Conservation (phyloP, 1,139 yeast genomes). For the Debaryomyces udenii region DNA sequence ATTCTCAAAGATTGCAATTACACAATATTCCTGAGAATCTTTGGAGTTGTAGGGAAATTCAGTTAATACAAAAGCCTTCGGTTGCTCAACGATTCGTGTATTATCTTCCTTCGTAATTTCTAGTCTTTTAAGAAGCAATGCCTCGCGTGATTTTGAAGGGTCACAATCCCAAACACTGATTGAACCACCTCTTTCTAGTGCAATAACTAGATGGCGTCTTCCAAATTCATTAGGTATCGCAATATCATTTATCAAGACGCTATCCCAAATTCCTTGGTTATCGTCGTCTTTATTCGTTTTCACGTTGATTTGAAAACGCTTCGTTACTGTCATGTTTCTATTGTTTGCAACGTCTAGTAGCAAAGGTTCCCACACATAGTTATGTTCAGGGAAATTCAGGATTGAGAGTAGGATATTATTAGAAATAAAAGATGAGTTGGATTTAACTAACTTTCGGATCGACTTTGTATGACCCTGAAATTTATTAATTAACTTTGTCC, state of each 20-base stretch:
- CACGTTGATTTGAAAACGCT: conserved; percentile 37
- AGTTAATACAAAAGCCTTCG: conserved; percentile 32
- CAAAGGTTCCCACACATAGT: conserved; percentile 66
- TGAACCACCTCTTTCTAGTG: conserved; percentile 57
- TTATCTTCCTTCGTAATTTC: conserved; percentile 16
- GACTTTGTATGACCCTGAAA: conserved; percentile 88
- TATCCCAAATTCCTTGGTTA: conserved; percentile 30
- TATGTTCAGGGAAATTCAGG: conserved; percentile 53
- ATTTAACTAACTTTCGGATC: conserved; percentile 64
- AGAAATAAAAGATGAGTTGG: conserved; percentile 36
- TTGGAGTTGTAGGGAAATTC: conserved; percentile 16
- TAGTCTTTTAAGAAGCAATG: conserved; percentile 24
- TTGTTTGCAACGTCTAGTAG: conserved; percentile 24
- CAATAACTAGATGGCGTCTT: conserved; percentile 44
- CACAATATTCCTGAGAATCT: conserved; percentile 20
- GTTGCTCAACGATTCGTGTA: conserved; percentile 17
- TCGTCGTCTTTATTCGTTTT: conserved; percentile 13
- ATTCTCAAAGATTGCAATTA: conserved; percentile 33
- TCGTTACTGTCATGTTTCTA: conserved; percentile 34
- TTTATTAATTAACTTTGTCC: conserved; percentile 40
- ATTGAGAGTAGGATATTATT: conserved; percentile 40
- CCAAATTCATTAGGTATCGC: conserved; percentile 19
- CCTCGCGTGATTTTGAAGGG: conserved; percentile 28
- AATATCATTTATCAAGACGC: conserved; percentile 39
- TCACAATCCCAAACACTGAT: conserved; percentile 70